Conservation (phyloP, 73 alveolate genomes). For the Durusdinium trenchii region DNA sequence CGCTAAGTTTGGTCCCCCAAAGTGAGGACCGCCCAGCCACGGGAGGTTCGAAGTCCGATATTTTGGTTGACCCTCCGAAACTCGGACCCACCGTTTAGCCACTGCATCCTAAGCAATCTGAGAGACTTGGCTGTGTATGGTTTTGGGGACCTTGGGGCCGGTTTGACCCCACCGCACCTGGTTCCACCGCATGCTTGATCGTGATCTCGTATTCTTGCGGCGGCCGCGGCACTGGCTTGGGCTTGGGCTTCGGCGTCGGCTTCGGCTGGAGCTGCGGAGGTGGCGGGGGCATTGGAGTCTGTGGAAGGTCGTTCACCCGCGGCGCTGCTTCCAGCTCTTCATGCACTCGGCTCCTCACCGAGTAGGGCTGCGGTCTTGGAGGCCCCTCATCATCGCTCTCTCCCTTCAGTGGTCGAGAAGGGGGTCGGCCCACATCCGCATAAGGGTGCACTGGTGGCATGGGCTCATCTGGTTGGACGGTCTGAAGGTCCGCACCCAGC, state of each 20-base stretch:
- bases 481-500: conserved; percentile 58
- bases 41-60: no score
- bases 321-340: conserved; percentile 5
- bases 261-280: conserved; percentile 35
- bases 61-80: no score
- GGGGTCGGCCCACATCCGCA: not conserved
- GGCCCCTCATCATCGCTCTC: not conserved
- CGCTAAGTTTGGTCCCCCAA: no score
- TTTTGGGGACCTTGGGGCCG: no score
- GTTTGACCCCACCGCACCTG: no score
- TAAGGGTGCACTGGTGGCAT: conserved; percentile 79
- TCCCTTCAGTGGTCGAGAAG: not conserved
- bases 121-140: no score
- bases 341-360: conserved; percentile 23
- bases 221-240: conserved; percentile 21
- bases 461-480: not conserved
- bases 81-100: no score
- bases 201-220: conserved; percentile 67
- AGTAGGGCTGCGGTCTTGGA: conserved; percentile 4
- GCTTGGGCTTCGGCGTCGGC: conserved; percentile 37
- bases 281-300: not conserved
- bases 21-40: no score
- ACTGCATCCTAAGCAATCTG: no score
- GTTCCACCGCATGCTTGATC: conserved; percentile 73
- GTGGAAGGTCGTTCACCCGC: conserved; percentile 22